Percentiles rank a stretch among this genome's conserved stretches.
Evolutionary conservation across 441 rosid species (phyloP).

Genomic region (Geranium incanum): DNA sequence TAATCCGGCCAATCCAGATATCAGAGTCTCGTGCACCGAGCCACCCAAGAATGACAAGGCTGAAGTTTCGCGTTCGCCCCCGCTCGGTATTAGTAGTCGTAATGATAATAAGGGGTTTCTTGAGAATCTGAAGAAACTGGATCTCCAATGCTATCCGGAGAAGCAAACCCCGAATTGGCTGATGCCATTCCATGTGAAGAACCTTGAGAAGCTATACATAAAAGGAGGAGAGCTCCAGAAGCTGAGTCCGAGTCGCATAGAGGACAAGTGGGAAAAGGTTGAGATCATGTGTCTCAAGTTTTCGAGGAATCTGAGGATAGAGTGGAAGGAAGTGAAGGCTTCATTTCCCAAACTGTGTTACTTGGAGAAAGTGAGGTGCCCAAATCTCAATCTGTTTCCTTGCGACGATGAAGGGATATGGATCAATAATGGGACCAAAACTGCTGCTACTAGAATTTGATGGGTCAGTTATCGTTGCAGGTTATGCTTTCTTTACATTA

Average conservation of each 20-base stretch:
- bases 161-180: background rate
- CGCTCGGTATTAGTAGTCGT: too few species aligned
- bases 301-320: background rate
- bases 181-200: background rate
- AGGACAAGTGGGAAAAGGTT: background rate
- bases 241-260: background rate
- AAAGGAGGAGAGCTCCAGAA: background rate
- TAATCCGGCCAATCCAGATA: too few species aligned
- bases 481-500: too few species aligned
- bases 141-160: background rate
- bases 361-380: background rate
- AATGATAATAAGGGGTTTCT: background rate
- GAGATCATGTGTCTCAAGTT: background rate
- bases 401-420: background rate
- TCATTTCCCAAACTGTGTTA: background rate
- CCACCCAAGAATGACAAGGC: background rate
- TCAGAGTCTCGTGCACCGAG: background rate
- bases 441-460: background rate
- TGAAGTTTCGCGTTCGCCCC: too few species aligned
- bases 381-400: background rate
- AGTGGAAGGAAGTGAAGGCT: background rate
- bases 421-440: background rate
- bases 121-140: background rate
- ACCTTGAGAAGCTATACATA: background rate
- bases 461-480: too few species aligned